Evolutionary conservation across 2,329 filamentous ascomycete genomes (phyloP), one percentile per base, ranked within the genome.

Genomic region (Xylaria sp.): DNA sequence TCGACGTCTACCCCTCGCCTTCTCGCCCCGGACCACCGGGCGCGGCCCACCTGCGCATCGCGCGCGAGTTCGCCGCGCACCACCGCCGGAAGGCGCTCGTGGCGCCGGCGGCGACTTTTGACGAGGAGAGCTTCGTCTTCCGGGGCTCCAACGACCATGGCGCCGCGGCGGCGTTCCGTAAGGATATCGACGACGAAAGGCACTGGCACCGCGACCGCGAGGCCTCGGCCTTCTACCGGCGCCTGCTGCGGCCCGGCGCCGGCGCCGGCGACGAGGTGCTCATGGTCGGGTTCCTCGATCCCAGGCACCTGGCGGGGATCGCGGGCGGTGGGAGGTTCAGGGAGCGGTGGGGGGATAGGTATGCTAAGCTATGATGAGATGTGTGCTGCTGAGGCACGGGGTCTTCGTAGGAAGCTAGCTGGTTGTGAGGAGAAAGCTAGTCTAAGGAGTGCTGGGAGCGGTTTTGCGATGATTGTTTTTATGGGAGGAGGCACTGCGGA

Each of bases 241-340:
- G 39, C 22, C 19, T 59, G 4, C 44, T 59, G 17, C 34, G 56
- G 17, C 19, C 26, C 24, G 42, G 48, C 8, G 46, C 26, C 24
- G 42, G 48, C 8, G 46, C 20, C 26, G 56, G 52, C 4, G 56
- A 59, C 20, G 56, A 59, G 56, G 52, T 59, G 13, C 20, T 59
- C 13, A 41, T 49, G 52, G 53, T 59, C 39, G 45, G 40, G 19
- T 59, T 44, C 37, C 34, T 56, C 19, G 45, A 52, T n/a, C 48
- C 48, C 8, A 24, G 13, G 17, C 50, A 52, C 26, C 5, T 51
- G 29, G 21, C 7, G 34, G 17, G 7, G 18, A 34, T 45, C 8
- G 24, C 42, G 16, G 45, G 2, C 8, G 29, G 42, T 2, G 26
- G 22, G 24, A 26, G 17, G 11, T 46, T 45, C 39, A 40, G 19